Evolutionary conservation across 2,329 filamentous ascomycete genomes (phyloP).

Genomic region (Knufia petricola): DNA sequence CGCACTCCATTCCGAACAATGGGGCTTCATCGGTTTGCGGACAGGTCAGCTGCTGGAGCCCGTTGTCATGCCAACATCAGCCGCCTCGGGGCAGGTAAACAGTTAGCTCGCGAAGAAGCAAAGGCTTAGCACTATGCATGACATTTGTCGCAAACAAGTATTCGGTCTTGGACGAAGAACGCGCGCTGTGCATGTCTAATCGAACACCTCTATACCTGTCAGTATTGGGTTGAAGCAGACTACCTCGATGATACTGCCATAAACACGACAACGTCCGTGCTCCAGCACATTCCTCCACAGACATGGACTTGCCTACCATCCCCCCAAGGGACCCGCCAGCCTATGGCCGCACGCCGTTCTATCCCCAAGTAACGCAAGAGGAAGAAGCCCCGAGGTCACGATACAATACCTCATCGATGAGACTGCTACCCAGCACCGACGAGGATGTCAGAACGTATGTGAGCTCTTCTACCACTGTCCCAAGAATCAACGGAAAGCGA

Average conservation of each 20-base stretch:
- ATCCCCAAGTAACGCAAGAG: constrained; percentile 25
- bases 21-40: no score
- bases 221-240: not conserved
- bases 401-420: constrained; percentile 34
- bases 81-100: no score
- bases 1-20: no score
- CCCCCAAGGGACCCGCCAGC: constrained; percentile 25
- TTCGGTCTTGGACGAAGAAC: no score
- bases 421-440: constrained; percentile 34
- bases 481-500: constrained; percentile 13
- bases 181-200: not conserved
- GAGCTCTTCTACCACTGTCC: constrained; percentile 15
- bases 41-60: no score
- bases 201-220: not conserved
- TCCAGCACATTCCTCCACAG: not conserved
- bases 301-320: constrained; percentile 6
- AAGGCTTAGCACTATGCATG: no score
- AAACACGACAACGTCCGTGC: not conserved
- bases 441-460: constrained; percentile 35
- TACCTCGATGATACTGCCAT: constrained; percentile 1
- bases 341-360: constrained; percentile 38
- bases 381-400: constrained; percentile 26
- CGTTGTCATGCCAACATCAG: no score
- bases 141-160: no score
- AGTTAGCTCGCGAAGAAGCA: no score